phyloP scores from a whole-genome alignment of 768 basidiomycete genomes.

The Daedaleopsis sinensis region DNA sequence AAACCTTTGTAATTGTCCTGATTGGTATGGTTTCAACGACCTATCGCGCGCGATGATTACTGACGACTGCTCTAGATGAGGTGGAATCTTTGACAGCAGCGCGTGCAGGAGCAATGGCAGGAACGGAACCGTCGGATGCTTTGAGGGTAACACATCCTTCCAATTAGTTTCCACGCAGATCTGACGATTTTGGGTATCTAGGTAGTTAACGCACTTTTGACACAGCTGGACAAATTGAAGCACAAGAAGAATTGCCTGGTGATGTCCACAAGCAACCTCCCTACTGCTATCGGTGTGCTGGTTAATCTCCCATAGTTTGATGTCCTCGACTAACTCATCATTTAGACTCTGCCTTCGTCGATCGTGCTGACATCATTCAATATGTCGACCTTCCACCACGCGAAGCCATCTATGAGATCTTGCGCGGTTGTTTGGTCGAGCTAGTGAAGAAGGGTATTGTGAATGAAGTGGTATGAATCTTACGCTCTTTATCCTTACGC shows the following conservation, averaged over 20 bases:
- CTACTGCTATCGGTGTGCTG: slow-evolving; percentile 84
- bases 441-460: slow-evolving; percentile 78
- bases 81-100: slow-evolving; percentile 96
- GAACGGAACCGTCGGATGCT: slow-evolving; percentile 95
- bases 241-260: slow-evolving; percentile 93
- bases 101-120: slow-evolving; percentile 90
- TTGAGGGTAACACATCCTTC: slow-evolving; percentile 61
- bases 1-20: slow-evolving; percentile 88
- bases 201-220: slow-evolving; percentile 97
- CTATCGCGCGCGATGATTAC: not conserved
- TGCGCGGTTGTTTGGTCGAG: slow-evolving; percentile 80
- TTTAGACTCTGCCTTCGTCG: slow-evolving; percentile 91
- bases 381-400: slow-evolving; percentile 90
- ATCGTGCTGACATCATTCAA: slow-evolving; percentile 96
- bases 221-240: slow-evolving; percentile 94
- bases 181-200: slow-evolving; percentile 32
- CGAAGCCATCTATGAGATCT: slow-evolving; percentile 92
- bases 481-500: not conserved
- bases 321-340: not conserved
- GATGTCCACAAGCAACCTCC: slow-evolving; percentile 95
- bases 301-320: too few relatives aligned
- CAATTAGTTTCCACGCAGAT: not conserved
- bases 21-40: slow-evolving; percentile 61
- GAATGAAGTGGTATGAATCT: slow-evolving; percentile 53
- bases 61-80: slow-evolving; percentile 62